phyloP scores from a whole-genome alignment of 1,284 basidiomycete genomes.

The Fomitopsis schrenkii region DNA sequence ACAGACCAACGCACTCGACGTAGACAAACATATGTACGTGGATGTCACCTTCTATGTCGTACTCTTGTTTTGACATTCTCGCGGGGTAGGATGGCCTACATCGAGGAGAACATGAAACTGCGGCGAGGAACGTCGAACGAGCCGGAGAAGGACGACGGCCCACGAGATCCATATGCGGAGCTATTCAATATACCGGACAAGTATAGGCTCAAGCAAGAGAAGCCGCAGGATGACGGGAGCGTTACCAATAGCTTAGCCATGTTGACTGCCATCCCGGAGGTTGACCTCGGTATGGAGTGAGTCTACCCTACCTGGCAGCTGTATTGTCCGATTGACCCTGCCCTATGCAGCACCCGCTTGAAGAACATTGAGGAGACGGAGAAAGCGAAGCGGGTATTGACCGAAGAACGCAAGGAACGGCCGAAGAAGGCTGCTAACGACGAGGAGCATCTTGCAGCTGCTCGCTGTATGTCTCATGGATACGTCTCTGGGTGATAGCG shows the following conservation, averaged over 20 bases:
- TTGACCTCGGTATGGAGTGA: constrained; percentile 97
- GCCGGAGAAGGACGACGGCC: constrained; percentile 38
- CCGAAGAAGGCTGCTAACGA: constrained; percentile 51
- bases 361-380: constrained; percentile 97
- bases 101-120: constrained; percentile 88
- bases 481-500: not conserved
- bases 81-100: constrained; percentile 87
- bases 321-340: not conserved
- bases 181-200: constrained; percentile 78
- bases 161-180: constrained; percentile 74
- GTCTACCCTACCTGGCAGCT: constrained; percentile 28
- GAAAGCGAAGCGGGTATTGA: constrained; percentile 84
- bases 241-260: constrained; percentile 91
- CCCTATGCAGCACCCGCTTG: constrained; percentile 65
- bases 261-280: constrained; percentile 95
- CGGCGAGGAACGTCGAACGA: constrained; percentile 57
- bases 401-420: constrained; percentile 64
- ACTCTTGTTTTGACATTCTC: not conserved
- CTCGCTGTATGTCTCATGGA: constrained; percentile 66
- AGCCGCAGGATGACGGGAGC: constrained; percentile 77
- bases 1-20: constrained; percentile 93
- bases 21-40: constrained; percentile 96
- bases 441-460: constrained; percentile 76
- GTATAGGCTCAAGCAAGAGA: constrained; percentile 59
- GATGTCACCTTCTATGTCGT: not conserved